Evolutionary conservation across 1,284 basidiomycete genomes (phyloP).

Genomic region (Prillingera fragicola): DNA sequence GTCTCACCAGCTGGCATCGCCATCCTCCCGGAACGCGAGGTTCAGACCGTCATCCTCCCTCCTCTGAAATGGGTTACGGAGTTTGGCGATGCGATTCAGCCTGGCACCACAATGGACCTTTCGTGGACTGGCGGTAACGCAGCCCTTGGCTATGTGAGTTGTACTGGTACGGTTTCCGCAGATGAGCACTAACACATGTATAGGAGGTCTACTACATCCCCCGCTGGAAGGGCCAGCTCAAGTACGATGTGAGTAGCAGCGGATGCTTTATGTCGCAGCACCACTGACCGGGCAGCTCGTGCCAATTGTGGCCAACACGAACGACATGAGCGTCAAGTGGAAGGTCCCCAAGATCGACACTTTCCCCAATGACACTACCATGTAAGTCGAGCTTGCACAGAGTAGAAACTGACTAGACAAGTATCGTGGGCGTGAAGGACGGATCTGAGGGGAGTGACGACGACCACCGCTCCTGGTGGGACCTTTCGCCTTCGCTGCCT

Average conservation of each 20-base stretch:
- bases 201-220: conserved; percentile 29
- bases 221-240: conserved; percentile 21
- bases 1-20: too few relatives aligned
- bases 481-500: neutral
- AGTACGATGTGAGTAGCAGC: conserved; percentile 11
- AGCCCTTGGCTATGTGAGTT: neutral
- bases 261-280: neutral
- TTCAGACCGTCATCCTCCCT: neutral
- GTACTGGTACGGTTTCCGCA: neutral
- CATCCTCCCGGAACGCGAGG: too few relatives aligned
- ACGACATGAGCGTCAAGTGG: conserved; percentile 13
- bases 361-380: conserved; percentile 23
- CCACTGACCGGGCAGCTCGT: too few relatives aligned
- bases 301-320: conserved; percentile 16
- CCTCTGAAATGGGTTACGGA: neutral
- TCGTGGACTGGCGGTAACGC: conserved; percentile 25
- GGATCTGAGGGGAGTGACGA: neutral
- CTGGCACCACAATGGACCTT: conserved; percentile 16
- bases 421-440: neutral
- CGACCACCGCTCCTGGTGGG: neutral
- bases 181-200: neutral
- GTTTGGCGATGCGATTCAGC: neutral
- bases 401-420: neutral
- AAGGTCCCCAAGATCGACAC: conserved; percentile 15
- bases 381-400: conserved; percentile 14